phyloP scores from a whole-genome alignment of 257 asterid genomes.

The Leonotis leonurus region DNA sequence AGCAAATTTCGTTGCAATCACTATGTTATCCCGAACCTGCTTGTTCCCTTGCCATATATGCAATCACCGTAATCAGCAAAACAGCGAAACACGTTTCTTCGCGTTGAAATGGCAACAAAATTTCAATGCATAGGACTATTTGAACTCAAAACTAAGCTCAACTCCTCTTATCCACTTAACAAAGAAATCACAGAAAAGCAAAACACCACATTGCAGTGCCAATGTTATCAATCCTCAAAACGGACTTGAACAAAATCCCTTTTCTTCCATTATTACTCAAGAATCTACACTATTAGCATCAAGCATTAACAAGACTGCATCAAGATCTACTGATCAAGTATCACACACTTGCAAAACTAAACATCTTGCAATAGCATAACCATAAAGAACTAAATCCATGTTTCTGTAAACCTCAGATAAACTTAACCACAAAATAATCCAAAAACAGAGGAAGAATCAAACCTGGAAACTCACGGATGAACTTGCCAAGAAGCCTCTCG shows the following conservation, averaged over 20 bases:
- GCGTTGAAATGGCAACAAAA: background rate
- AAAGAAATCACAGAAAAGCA: background rate
- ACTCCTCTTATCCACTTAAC: background rate
- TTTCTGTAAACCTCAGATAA: too few species aligned
- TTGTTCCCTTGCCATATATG: constrained; percentile 39
- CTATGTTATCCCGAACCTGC: constrained; percentile 41
- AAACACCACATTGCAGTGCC: background rate
- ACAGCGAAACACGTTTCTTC: background rate
- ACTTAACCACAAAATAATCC: background rate
- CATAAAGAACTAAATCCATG: too few species aligned
- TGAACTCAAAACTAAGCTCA: background rate
- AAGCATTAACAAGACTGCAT: background rate
- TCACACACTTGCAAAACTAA: background rate
- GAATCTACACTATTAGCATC: background rate
- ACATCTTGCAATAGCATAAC: too few species aligned
- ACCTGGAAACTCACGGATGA: constrained; percentile 57
- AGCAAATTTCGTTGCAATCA: constrained; percentile 89
- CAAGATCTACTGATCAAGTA: background rate
- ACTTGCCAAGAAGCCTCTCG: constrained; percentile 91
- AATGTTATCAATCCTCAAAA: background rate
- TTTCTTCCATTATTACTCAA: background rate
- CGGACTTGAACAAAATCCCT: background rate
- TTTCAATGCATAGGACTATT: background rate
- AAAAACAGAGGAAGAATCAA: background rate
- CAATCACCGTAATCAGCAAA: background rate